Evolutionary conservation across 768 basidiomycete species (phyloP), one percentile per base, ranked within the genome.

Genomic region (Sarcomyxa edulis): DNA sequence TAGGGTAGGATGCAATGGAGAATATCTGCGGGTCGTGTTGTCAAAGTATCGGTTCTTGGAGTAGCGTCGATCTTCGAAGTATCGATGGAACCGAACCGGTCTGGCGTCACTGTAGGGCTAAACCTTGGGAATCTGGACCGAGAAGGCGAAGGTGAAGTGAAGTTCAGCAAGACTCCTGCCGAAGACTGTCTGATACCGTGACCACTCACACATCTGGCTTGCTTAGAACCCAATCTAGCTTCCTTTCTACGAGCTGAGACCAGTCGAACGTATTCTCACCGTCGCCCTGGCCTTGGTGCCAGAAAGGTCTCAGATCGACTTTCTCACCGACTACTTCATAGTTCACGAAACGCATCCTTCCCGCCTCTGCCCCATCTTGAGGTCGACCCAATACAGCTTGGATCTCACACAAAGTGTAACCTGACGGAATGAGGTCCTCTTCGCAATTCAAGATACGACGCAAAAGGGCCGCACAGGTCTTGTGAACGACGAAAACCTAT

Each of bases 101-200:
- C 37, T 6, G 38, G 39, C 1, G 42, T 23, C 5, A 57, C 49
- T 7, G 26, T 10, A 12, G 33, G 19, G 18, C 25, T 39, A 44
- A 58, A 56, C 14, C 46, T 45, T 3, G 55, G 56, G 37, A 56
- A 56, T n/a, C 56, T 56, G n/a, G 18, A 29, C 23, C 10, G 6
- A 27, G 7, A 16, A 21, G 26, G 14, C 8, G 18, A 29, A 19
- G 2, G 14, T 25, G n/a, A n/a, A 15, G 18, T 6, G 32, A 22
- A 35, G 11, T n/a, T 14, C 7, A 24, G 19, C 5, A 40, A 28
- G 18, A 19, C n/a, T 22, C n/a, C 7, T 20, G 19, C 12, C 5
- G 19, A 12, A 34, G 19, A n/a, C n/a, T n/a, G n/a, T n/a, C n/a
- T n/a, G n/a, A n/a, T n/a, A n/a, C n/a, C n/a, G n/a, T n/a, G 19